These are phyloP conservation scores for Mycogone perniciosa DNA, from an alignment of 2,329 filamentous ascomycete species.

Conservation along the genomic window DNA sequence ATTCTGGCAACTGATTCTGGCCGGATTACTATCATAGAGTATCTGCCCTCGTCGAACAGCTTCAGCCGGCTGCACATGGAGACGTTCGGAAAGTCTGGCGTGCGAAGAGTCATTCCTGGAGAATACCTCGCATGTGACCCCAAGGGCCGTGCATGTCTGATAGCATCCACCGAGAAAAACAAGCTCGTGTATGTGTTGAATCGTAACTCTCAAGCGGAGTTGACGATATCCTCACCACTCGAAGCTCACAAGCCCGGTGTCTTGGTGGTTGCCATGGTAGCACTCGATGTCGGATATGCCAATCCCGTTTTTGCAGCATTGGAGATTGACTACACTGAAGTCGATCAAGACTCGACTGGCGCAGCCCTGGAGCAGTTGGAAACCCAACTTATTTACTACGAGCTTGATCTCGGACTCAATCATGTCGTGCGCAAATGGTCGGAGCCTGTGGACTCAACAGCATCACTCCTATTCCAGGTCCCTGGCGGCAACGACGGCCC, in stretches of 20 bases:
- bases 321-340: conserved; percentile 87
- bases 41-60: conserved; percentile 75
- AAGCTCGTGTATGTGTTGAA: conserved; percentile 99
- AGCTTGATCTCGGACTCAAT: conserved; percentile 92
- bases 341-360: conserved; percentile 84
- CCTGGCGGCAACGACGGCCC: conserved; percentile 90
- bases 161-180: conserved; percentile 95
- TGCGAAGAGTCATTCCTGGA: conserved; percentile 87
- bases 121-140: conserved; percentile 95
- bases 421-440: conserved; percentile 97
- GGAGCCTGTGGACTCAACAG: conserved; percentile 83
- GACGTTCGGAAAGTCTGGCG: conserved; percentile 95
- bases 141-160: conserved; percentile 89
- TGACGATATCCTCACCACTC: conserved; percentile 93
- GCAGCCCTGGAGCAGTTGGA: conserved; percentile 75
- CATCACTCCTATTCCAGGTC: conserved; percentile 88
- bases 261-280: conserved; percentile 79
- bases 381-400: conserved; percentile 93
- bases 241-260: conserved; percentile 94
- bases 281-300: conserved; percentile 91
- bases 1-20: conserved; percentile 94
- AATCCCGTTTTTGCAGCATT: conserved; percentile 95
- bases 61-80: conserved; percentile 90
- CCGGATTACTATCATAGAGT: conserved; percentile 89
- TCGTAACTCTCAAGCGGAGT: conserved; percentile 85